A percentile compares a stretch with the other conserved stretches of the same genome.
Conservation (phyloP, 371 early-diverging fungal genomes). For the Coemansia sp. region DNA sequence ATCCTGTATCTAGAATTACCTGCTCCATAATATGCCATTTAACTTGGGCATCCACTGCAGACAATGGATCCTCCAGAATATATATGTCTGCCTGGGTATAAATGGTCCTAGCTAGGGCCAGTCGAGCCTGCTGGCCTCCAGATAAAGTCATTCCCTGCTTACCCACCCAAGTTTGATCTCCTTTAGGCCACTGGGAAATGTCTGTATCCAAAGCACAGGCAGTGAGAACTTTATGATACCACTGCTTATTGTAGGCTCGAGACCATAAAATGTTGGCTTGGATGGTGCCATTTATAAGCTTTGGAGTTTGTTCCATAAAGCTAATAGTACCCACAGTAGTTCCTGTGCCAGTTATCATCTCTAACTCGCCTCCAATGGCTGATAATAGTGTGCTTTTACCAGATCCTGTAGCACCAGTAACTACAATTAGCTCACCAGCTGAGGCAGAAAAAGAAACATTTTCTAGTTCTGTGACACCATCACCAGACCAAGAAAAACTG, state of each 20-base stretch:
- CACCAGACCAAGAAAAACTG: too few species aligned
- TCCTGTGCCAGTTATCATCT: slow-evolving; percentile 29
- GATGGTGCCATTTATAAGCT: slow-evolving; percentile 73
- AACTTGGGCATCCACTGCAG: slow-evolving; percentile 66
- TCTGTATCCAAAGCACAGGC: slow-evolving; percentile 69
- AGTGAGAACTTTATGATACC: slow-evolving; percentile 60
- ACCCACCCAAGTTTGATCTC: slow-evolving; percentile 57
- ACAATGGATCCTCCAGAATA: slow-evolving; percentile 66
- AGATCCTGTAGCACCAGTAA: slow-evolving; percentile 21
- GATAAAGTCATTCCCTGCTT: slow-evolving; percentile 77
- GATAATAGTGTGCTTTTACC: slow-evolving; percentile 46
- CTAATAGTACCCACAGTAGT: slow-evolving; percentile 51
- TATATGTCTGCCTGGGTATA: slow-evolving; percentile 73
- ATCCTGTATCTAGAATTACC: slow-evolving; percentile 55
- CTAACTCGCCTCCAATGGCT: slow-evolving; percentile 47
- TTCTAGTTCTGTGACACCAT: too few species aligned
- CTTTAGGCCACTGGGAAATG: slow-evolving; percentile 69
- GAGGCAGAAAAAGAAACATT: background rate
- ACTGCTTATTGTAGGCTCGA: slow-evolving; percentile 59
- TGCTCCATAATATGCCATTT: slow-evolving; percentile 52
- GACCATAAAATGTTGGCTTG: slow-evolving; percentile 80
- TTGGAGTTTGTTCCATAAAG: slow-evolving; percentile 69
- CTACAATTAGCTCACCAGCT: slow-evolving; percentile 22
- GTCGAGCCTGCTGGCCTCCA: slow-evolving; percentile 75
- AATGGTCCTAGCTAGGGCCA: slow-evolving; percentile 72